Base-by-base conservation (phyloP, 1,139 yeast genomes). In the Yamadazyma pseudoaaseri region DNA sequence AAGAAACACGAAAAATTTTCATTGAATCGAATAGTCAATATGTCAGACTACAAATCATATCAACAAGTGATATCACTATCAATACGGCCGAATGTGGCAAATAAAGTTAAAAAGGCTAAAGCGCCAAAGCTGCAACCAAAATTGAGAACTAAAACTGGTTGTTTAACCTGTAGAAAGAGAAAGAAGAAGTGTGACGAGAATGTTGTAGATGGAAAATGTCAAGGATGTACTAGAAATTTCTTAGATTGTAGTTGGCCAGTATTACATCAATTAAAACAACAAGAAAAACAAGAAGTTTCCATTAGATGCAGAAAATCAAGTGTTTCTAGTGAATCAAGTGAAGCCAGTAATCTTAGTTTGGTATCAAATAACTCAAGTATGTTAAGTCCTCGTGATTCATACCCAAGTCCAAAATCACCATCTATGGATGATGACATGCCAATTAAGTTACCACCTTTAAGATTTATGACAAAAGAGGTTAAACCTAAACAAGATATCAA, bases 171-270 rank as follows among this genome's bases (percentile, higher is more conserved):
- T 43, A 61, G 73, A 36, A 64, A 56, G 51, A 60, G 73, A 51
- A 67, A 67, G 62, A 67, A 67, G 60, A 67, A 67, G 60, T 67
- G 73, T 52, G 73, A 67, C 43, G 73, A 67, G 46, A 60, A 62
- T 34, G 59, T 52, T 22, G 63, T 60, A 10, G 62, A 62, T 39
- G 75, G 75, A 3, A 70, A 70, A 48, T 70, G 76, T 48, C 72
- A 68, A 45, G 74, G 65, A 3, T 70, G 76, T 41, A 60, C 69
- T 9, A 56, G 76, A 42, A 70, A 70, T 60, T 70, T 68, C 37
- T 58, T 70, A 36, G 70, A 66, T 37, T 70, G 76, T 43, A 58
- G 65, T 29, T 73, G 76, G 65, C 75, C 76, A 5, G 38, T 33
- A 6, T 31, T 33, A 15, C 26, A 32, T 5, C 24, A 30, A 14